These are phyloP conservation scores for Wickerhamiella kazuoi DNA, from an alignment of 805 yeast genomes.

Conservation along the genomic window DNA sequence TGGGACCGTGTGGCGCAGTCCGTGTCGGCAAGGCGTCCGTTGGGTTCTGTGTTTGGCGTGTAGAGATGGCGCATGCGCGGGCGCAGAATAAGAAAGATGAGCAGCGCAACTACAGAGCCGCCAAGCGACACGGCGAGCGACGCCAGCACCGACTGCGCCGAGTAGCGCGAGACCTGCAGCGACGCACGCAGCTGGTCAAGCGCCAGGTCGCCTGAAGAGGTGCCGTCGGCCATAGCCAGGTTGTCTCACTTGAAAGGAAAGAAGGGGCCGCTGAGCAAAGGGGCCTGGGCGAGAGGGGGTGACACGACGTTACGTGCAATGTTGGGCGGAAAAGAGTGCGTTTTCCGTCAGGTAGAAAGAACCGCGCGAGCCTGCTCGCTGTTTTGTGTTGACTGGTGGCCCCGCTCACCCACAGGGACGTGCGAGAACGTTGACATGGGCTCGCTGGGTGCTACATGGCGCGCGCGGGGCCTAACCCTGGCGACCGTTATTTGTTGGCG, in stretches of 20 bases:
- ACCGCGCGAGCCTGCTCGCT: no score
- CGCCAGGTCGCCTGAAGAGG: slow-evolving; percentile 1
- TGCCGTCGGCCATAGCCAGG: no score
- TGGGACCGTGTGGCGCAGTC: slow-evolving; percentile 1
- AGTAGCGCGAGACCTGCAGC: slow-evolving; percentile 14
- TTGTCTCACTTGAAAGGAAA: no score
- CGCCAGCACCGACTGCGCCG: slow-evolving; percentile 22
- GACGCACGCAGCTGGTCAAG: slow-evolving; percentile 14
- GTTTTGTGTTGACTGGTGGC: no score
- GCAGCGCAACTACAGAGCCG: slow-evolving; percentile 16
- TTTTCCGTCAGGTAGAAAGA: no score
- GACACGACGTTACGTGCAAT: no score
- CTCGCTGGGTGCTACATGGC: no score
- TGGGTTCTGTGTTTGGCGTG: slow-evolving; percentile 16
- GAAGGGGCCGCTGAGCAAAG: no score
- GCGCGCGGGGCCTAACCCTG: not conserved
- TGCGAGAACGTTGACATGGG: no score
- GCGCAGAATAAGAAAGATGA: slow-evolving; percentile 18
- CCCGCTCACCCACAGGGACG: no score
- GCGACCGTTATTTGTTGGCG: not conserved
- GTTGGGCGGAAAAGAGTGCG: no score
- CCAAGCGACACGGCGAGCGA: slow-evolving; percentile 22
- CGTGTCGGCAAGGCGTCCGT: slow-evolving; percentile 6
- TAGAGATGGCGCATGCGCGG: slow-evolving; percentile 19
- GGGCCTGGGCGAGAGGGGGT: no score